These are phyloP conservation scores for Neoarthrinium moseri DNA, from an alignment of 2,329 filamentous ascomycete genomes.

Conservation along the genomic window DNA sequence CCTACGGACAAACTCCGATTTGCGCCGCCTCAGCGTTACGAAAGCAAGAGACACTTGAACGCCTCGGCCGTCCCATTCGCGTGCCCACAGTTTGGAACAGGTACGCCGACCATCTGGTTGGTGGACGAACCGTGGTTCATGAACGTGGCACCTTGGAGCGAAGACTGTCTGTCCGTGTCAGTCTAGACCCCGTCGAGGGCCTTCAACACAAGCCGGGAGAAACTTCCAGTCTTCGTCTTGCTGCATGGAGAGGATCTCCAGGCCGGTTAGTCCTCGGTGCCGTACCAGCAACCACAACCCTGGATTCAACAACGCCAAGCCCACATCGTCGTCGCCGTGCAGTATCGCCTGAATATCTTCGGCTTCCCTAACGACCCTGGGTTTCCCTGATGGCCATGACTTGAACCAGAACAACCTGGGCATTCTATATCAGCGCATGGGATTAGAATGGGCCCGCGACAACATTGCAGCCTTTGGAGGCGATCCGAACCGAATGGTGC, in stretches of 20 bases:
- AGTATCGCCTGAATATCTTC: conserved; percentile 24
- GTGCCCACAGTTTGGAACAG: conserved; percentile 3
- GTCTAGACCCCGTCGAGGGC: conserved; percentile 11
- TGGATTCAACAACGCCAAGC: conserved; percentile 16
- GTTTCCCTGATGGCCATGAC: conserved; percentile 13
- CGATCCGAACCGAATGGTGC: conserved; percentile 40
- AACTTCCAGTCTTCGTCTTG: conserved; percentile 16
- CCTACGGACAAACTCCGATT: conserved; percentile 14
- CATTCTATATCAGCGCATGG: conserved; percentile 51
- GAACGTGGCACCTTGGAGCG: conserved; percentile 1
- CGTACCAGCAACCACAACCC: conserved; percentile 13
- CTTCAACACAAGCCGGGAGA: neutral
- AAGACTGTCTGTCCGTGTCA: conserved; percentile 16
- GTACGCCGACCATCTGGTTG: conserved; percentile 1
- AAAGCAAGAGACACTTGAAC: neutral
- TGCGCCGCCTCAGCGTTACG: conserved; percentile 9
- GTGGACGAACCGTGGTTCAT: conserved; percentile 8
- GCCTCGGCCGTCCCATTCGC: neutral
- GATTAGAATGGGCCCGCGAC: conserved; percentile 47
- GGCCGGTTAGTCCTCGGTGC: conserved; percentile 11
- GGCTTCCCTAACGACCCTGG: conserved; percentile 19
- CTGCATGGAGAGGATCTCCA: conserved; percentile 14
- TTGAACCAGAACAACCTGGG: conserved; percentile 41
- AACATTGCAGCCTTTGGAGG: conserved; percentile 53
- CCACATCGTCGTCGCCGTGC: conserved; percentile 17